Evolutionary conservation across 495 filamentous ascomycete species (phyloP).

Genomic region (Clavariopsis aquatica): DNA sequence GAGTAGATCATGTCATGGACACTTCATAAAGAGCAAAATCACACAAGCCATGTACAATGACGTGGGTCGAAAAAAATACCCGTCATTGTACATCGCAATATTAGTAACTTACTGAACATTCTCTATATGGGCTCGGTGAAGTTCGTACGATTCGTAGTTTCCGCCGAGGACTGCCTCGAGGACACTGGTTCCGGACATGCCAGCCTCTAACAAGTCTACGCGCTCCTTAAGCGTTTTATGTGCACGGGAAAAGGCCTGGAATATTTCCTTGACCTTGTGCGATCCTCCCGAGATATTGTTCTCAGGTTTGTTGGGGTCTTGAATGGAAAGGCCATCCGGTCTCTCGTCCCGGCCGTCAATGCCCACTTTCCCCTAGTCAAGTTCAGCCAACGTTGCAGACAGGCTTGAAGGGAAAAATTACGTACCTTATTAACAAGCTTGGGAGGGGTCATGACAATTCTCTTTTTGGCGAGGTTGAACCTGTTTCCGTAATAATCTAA

Average conservation of each 20-base stretch:
- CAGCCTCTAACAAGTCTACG: slow-evolving; percentile 63
- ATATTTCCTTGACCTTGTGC: slow-evolving; percentile 61
- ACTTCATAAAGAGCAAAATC: background rate
- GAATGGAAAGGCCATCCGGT: slow-evolving; percentile 65
- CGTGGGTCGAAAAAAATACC: background rate
- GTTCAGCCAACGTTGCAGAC: slow-evolving; percentile 3
- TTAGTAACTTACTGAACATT: slow-evolving; percentile 19
- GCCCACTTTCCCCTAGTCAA: background rate
- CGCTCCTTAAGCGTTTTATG: slow-evolving; percentile 56
- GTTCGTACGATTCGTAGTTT: slow-evolving; percentile 43
- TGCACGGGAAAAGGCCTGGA: slow-evolving; percentile 64
- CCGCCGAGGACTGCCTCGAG: slow-evolving; percentile 43
- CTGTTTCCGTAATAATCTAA: slow-evolving; percentile 82
- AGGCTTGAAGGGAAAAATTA: slow-evolving; percentile 17
- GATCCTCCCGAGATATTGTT: slow-evolving; percentile 91
- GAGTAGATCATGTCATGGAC: background rate
- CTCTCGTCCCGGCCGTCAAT: slow-evolving; percentile 46
- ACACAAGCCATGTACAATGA: background rate
- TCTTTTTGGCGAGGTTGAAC: slow-evolving; percentile 65
- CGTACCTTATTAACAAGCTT: slow-evolving; percentile 70
- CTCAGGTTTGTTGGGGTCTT: slow-evolving; percentile 78
- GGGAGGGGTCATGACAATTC: slow-evolving; percentile 74
- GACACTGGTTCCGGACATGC: slow-evolving; percentile 33
- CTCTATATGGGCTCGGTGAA: slow-evolving; percentile 28
- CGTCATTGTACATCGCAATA: background rate